These are phyloP conservation scores for Pseudopyricularia javanii DNA, from an alignment of 2,329 filamentous ascomycete genomes.

Conservation along the genomic window DNA sequence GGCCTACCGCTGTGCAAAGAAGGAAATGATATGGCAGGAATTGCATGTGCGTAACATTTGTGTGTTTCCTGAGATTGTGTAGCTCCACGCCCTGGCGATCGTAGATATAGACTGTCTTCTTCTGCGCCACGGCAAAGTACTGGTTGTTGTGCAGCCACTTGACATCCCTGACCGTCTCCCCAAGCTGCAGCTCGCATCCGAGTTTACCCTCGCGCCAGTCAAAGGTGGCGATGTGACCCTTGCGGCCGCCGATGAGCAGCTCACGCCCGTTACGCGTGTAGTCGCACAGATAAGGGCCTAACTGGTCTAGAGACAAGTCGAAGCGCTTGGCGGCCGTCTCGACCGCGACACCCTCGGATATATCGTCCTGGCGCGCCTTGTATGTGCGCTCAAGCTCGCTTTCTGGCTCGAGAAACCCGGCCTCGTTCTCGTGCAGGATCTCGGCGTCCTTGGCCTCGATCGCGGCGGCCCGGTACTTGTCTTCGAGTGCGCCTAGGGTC, in stretches of 20 bases:
- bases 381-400: conserved; percentile 83
- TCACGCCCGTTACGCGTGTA: conserved; percentile 85
- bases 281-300: conserved; percentile 81
- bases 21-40: conserved; percentile 96
- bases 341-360: conserved; percentile 59
- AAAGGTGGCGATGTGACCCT: conserved; percentile 92
- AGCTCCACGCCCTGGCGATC: conserved; percentile 83
- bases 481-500: conserved; percentile 67
- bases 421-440: conserved; percentile 77
- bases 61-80: conserved; percentile 80
- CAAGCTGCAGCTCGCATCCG: conserved; percentile 74
- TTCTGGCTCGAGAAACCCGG: conserved; percentile 81
- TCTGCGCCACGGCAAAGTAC: conserved; percentile 89
- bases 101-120: conserved; percentile 95
- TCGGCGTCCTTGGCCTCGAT: conserved; percentile 89
- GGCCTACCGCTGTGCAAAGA: conserved; percentile 66
- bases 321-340: conserved; percentile 90
- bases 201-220: conserved; percentile 91
- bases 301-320: conserved; percentile 67
- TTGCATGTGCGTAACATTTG: conserved; percentile 86
- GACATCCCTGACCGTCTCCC: conserved; percentile 80
- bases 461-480: conserved; percentile 69
- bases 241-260: conserved; percentile 73
- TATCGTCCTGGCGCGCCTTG: conserved; percentile 81
- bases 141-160: conserved; percentile 93